These are phyloP conservation scores for Lotmaria passim DNA, from an alignment of 208 protist genomes.

Conservation along the genomic window DNA sequence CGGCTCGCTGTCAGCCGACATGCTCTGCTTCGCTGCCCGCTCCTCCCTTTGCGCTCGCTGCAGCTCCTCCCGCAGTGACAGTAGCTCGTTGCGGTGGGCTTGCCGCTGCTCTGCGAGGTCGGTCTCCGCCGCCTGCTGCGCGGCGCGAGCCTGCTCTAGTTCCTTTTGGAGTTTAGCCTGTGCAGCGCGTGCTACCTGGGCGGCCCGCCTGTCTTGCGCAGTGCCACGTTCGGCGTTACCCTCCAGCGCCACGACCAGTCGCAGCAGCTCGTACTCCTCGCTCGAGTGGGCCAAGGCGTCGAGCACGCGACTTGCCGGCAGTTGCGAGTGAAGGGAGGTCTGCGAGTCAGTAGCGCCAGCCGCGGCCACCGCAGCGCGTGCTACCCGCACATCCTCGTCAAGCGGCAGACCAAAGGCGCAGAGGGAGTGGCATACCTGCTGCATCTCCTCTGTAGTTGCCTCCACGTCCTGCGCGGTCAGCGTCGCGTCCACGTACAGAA, in stretches of 20 bases:
- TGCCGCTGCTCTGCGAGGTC: conserved; percentile 26
- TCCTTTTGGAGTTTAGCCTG: background rate
- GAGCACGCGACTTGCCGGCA: conserved; percentile 26
- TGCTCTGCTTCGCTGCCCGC: conserved; percentile 3
- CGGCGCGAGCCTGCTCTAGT: conserved; percentile 18
- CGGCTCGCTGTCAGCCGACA: background rate
- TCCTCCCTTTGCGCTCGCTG: conserved; percentile 17
- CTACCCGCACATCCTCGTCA: conserved; percentile 9
- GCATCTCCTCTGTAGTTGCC: conserved; percentile 31
- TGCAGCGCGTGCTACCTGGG: background rate
- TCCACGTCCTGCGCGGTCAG: conserved; percentile 37
- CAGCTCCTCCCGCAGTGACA: conserved; percentile 28
- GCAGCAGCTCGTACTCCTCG: conserved; percentile 31
- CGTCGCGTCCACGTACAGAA: conserved; percentile 41
- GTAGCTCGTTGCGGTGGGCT: conserved; percentile 21
- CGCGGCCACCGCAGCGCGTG: background rate
- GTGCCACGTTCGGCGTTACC: background rate
- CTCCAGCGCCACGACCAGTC: conserved; percentile 20
- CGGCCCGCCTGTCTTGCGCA: background rate
- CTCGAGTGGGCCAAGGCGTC: conserved; percentile 39
- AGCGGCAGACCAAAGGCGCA: conserved; percentile 12
- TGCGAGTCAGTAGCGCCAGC: background rate
- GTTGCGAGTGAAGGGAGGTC: background rate
- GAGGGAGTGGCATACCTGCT: conserved; percentile 37
- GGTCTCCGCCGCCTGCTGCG: conserved; percentile 25